Conservation (phyloP, 2,329 filamentous ascomycete genomes). For the Talaromyces pinophilus region DNA sequence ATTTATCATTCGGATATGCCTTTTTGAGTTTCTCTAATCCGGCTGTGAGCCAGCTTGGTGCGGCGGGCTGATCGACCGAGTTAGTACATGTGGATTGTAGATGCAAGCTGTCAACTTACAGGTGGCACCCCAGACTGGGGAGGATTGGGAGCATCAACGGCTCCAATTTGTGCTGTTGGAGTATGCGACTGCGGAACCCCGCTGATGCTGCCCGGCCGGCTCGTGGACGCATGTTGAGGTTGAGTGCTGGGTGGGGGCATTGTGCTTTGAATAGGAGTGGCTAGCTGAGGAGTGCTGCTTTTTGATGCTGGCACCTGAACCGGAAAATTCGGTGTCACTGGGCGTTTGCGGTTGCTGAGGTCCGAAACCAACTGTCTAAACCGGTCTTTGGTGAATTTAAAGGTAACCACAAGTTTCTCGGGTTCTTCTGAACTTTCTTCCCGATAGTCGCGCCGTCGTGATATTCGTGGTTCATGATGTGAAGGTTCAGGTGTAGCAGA, state of each 20-base stretch:
- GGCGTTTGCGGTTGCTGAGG: constrained; percentile 45
- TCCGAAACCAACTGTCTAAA: constrained; percentile 67
- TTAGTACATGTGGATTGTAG: background rate
- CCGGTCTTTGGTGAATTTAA: constrained; percentile 72
- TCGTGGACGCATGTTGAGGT: constrained; percentile 30
- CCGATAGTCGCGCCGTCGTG: constrained; percentile 64
- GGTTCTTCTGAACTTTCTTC: constrained; percentile 78
- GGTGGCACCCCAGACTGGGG: constrained; percentile 45
- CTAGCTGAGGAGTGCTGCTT: constrained; percentile 49
- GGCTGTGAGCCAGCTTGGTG: constrained; percentile 79
- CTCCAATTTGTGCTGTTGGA: constrained; percentile 44
- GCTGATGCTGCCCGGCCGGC: constrained; percentile 28
- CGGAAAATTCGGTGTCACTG: constrained; percentile 38
- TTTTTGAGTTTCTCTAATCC: constrained; percentile 72
- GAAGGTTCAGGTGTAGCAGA: constrained; percentile 84
- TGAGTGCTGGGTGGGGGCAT: constrained; percentile 51
- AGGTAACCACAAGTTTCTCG: constrained; percentile 68
- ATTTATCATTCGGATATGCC: constrained; percentile 75
- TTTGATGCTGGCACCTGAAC: constrained; percentile 50
- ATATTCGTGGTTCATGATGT: constrained; percentile 67
- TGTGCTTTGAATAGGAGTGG: constrained; percentile 53
- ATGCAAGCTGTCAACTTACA: constrained; percentile 38
- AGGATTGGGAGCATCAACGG: constrained; percentile 49
- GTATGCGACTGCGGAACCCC: constrained; percentile 30
- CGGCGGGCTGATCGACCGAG: constrained; percentile 63